A percentile compares a stretch with the other conserved stretches of the same genome.
Conservation (phyloP, 2,329 filamentous ascomycete species). For the Didymella exigua region DNA sequence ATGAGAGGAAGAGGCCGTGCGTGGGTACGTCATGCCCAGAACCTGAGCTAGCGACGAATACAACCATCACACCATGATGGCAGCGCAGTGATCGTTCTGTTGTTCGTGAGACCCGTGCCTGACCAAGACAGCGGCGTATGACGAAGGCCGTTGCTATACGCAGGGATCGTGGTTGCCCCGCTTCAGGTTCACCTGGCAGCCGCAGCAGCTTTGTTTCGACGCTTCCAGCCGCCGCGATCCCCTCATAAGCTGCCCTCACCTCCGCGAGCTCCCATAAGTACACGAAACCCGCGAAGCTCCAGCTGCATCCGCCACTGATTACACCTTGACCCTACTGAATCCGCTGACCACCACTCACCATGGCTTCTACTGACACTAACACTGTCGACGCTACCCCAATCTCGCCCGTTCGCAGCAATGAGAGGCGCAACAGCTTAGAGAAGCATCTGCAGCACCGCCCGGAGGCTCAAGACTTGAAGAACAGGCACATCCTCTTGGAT, state of each 20-base stretch:
- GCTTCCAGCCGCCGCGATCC: constrained; percentile 20
- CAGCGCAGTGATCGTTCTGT: constrained; percentile 14
- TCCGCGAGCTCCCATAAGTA: constrained; percentile 19
- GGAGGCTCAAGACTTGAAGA: constrained; percentile 67
- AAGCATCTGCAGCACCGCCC: constrained; percentile 57
- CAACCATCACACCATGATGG: constrained; percentile 8
- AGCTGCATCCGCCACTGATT: constrained; percentile 6
- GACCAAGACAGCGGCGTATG: constrained; percentile 24
- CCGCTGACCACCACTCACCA: constrained; percentile 26
- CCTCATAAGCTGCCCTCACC: constrained; percentile 15
- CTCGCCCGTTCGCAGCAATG: constrained; percentile 55
- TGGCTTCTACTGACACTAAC: constrained; percentile 34
- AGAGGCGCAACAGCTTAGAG: constrained; percentile 63
- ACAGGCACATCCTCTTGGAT: constrained; percentile 70
- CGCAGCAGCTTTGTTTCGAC: constrained; percentile 22
- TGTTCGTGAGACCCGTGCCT: constrained; percentile 25
- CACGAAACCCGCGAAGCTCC: constrained; percentile 5
- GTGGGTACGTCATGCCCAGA: constrained; percentile 8
- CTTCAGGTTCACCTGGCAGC: constrained; percentile 23
- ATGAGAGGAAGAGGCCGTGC: not conserved
- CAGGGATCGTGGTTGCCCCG: constrained; percentile 32
- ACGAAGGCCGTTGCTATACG: constrained; percentile 22
- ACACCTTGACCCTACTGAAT: constrained; percentile 11
- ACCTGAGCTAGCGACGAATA: not conserved
- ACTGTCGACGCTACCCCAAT: constrained; percentile 50